Evolutionary conservation across 2,329 filamentous ascomycete species (phyloP), one percentile per base, ranked within the genome.

Genomic region (Epichloe baconii): DNA sequence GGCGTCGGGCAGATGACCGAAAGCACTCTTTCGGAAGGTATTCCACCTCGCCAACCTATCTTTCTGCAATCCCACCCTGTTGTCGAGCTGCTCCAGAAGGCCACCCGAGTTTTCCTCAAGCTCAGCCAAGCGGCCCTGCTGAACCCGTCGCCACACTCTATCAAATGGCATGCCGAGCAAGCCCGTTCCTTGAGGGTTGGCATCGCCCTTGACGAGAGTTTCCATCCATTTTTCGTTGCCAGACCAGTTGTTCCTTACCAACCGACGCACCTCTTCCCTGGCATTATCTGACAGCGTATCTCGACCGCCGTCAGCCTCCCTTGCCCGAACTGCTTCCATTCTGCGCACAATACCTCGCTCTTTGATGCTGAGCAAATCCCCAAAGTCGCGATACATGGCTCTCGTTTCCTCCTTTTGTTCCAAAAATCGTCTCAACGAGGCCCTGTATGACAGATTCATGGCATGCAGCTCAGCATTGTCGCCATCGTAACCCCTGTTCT

Each of bases 141-240:
- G 78, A 3, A 88, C 78, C 44, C 78, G 74, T 5, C 74, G 68
- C 86, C 86, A 94, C 1, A 93, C 78, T 8, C 79, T 72, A 34
- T 86, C 78, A 55, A 90, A 93, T 0, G 79, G 72, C 37, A 75
- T 75, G 2, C 76, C 75, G 14, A 95, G 64, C n/a, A 93, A 70
- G 0, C 73, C 76, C 54, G 86, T 84, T 35, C 72, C 76, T 26
- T 71, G 71, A 2, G 72, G 67, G 7, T 70, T 71, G 19, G 72
- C 71, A 44, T 87, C 83, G 2, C 86, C 86, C 48, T 83, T 74
- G 0, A 93, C 64, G 19, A 95, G 68, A 2, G 79, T 73, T 46
- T 87, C 77, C 58, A 87, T 76, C 83, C 88, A 91, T 51, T 79
- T 76, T 53, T 83, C 78, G 59, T 83, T 80, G 2, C 88, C 89